Evolutionary conservation across 345 rosid species (phyloP).

Genomic region (Cardiospermum halicacabum): DNA sequence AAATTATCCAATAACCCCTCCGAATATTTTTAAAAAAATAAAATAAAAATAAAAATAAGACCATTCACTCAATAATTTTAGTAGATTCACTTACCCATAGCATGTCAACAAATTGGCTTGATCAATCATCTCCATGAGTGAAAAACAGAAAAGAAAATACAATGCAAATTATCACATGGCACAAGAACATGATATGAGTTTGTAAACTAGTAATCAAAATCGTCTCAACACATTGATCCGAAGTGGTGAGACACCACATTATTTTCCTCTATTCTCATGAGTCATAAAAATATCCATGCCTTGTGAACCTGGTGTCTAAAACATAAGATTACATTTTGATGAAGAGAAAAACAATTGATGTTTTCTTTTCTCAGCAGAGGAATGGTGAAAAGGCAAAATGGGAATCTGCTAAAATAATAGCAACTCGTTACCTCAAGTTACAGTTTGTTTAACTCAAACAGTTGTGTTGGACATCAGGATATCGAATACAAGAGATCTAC

Average conservation of each 20-base stretch:
- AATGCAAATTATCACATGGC: no score
- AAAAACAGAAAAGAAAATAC: not conserved
- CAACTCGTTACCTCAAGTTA: constrained; percentile 16
- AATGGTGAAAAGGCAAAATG: constrained; percentile 5
- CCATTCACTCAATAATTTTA: no score
- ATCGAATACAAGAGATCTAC: constrained; percentile 11
- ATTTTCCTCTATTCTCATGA: constrained; percentile 7
- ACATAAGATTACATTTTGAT: constrained; percentile 11
- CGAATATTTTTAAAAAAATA: no score
- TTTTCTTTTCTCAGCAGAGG: constrained; percentile 1
- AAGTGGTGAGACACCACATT: constrained; percentile 10
- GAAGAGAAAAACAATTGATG: constrained; percentile 1
- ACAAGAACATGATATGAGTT: not conserved
- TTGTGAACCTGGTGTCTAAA: not conserved
- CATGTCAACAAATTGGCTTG: no score
- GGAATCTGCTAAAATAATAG: not conserved
- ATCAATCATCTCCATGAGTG: no score
- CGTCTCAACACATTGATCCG: not conserved
- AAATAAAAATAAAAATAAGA: no score
- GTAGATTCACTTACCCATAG: no score
- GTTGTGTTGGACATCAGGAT: not conserved
- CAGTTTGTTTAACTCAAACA: not conserved
- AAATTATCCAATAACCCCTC: no score
- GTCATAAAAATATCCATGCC: not conserved
- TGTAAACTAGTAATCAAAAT: not conserved